Evolutionary conservation across 2,329 filamentous ascomycete genomes (phyloP).

Genomic region (Bimuria novae-zelandiae): DNA sequence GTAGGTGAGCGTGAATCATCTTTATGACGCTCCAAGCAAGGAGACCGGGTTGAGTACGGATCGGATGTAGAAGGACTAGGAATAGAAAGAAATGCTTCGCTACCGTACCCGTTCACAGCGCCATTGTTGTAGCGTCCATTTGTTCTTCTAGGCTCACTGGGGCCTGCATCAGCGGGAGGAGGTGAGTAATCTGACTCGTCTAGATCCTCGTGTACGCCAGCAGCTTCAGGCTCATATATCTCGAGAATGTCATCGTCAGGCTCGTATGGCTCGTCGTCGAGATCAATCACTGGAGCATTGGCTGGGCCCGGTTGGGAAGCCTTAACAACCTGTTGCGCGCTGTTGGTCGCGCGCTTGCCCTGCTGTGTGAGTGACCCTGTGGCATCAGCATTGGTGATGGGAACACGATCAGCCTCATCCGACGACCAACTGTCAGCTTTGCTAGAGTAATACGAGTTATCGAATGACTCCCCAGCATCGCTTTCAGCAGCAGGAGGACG

Average conservation of each 20-base stretch:
- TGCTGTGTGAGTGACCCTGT: slow-evolving; percentile 35
- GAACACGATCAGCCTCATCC: slow-evolving; percentile 47
- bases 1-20: neutral
- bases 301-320: slow-evolving; percentile 18
- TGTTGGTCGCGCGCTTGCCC: slow-evolving; percentile 19
- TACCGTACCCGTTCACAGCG: slow-evolving; percentile 39
- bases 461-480: slow-evolving; percentile 79
- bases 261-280: slow-evolving; percentile 46
- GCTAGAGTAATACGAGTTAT: slow-evolving; percentile 96
- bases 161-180: slow-evolving; percentile 49
- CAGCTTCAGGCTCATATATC: slow-evolving; percentile 42
- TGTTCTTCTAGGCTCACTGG: slow-evolving; percentile 30
- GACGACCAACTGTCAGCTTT: slow-evolving; percentile 77
- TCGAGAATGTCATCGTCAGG: slow-evolving; percentile 45
- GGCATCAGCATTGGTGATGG: slow-evolving; percentile 36
- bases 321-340: slow-evolving; percentile 24
- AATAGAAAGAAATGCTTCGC: slow-evolving; percentile 15
- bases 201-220: slow-evolving; percentile 35
- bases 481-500: slow-evolving; percentile 60
- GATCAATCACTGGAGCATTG: slow-evolving; percentile 38
- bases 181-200: slow-evolving; percentile 52
- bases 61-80: slow-evolving; percentile 25
- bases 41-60: neutral
- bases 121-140: slow-evolving; percentile 29
- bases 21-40: slow-evolving; percentile 22